Base-by-base conservation (phyloP, 768 basidiomycete species). In the Dacryopinax spathularia region DNA sequence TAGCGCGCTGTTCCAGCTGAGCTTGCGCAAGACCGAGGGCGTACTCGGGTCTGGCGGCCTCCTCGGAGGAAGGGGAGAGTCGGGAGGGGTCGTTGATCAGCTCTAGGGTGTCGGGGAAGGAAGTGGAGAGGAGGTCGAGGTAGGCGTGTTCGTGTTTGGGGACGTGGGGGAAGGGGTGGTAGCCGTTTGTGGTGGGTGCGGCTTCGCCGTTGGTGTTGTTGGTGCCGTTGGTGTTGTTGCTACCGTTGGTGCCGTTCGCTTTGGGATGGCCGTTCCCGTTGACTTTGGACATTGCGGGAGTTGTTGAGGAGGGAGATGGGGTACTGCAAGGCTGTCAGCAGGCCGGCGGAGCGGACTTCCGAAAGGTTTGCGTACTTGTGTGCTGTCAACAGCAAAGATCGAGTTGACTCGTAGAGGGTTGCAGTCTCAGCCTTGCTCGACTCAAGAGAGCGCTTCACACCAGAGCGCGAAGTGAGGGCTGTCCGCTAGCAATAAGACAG, bases 141-240 rank as follows among this genome's bases (percentile, higher is more conserved):
- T 98, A 98, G 10, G 92, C 86, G 1, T 82, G 76, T 76, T 99
- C 96, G 72, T 95, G 90, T 70, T 84, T 84, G 10, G 96, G 96
- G n/a, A 92, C 76, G 66, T 86, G 84, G 4, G 77, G 67, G 15
- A 82, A 68, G n/a, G 86, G 85, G 1, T 73, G 76, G 34, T 79
- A 72, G 4, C 72, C 72, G 65, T 86, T 74, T 5, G 91, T 81
- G 36, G 76, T 80, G 48, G 41, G 60, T 62, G 6, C 41, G 39
- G 37, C 43, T 63, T 25, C 20, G 7, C 60, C 43, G 10, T 66
- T 44, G 13, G 29, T 44, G 18, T 44, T 63, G 9, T 62, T 36
- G 15, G n/a, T n/a, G 16, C 64, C 60, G 33, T 62, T 72, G 36
- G 64, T 39, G 25, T 69, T 63, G 20, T 67, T 69, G 59, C 68